phyloP scores from a whole-genome alignment of 176 grass and related monocot species.

The Thalia dealbata region DNA sequence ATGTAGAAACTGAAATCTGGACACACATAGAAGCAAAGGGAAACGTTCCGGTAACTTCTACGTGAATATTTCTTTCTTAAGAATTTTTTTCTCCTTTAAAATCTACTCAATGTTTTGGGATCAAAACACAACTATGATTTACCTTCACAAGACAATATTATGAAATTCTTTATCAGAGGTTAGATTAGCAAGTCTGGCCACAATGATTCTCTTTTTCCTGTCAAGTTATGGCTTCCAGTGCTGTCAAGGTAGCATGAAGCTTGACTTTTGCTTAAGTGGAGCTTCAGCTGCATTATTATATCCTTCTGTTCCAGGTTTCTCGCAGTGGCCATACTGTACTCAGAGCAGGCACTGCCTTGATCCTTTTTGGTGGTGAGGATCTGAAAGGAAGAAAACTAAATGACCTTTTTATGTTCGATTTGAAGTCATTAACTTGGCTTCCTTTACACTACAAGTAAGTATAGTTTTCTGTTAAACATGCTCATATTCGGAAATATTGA shows the following conservation, averaged over 20 bases:
- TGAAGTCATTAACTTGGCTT: conserved; percentile 95
- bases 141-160: too few species aligned
- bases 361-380: conserved; percentile 89
- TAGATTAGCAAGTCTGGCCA: too few species aligned
- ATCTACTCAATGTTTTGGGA: neutral
- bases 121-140: neutral
- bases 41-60: conserved; percentile 63
- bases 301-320: conserved; percentile 36
- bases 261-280: neutral
- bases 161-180: too few species aligned
- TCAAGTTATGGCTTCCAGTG: neutral
- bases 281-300: neutral
- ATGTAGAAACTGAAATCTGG: conserved; percentile 67
- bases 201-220: neutral
- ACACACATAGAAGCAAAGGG: conserved; percentile 73
- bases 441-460: conserved; percentile 95
- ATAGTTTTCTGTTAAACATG: neutral
- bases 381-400: conserved; percentile 85
- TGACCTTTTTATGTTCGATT: conserved; percentile 96
- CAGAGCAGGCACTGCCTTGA: conserved; percentile 74
- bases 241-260: neutral
- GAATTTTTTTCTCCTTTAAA: neutral
- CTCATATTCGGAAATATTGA: neutral
- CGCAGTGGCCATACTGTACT: conserved; percentile 86
- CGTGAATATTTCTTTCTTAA: neutral